These are phyloP conservation scores for Pichia paraexigua DNA, from an alignment of 805 yeast species.

Conservation along the genomic window DNA sequence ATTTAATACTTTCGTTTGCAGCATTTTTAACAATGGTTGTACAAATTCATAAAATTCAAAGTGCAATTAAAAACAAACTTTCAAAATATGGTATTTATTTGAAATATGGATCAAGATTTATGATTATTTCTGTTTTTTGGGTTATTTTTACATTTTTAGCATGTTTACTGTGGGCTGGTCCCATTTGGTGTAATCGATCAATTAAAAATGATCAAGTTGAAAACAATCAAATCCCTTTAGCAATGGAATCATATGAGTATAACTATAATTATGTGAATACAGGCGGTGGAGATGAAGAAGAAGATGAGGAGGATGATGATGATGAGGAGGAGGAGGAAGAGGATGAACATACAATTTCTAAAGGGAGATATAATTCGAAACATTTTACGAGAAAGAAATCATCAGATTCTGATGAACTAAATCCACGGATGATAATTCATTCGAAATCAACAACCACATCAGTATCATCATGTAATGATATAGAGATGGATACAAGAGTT, in stretches of 20 bases:
- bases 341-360: no score
- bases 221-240: conserved; percentile 3
- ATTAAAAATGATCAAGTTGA: not conserved
- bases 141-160: conserved; percentile 29
- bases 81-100: conserved; percentile 40
- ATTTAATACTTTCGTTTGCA: conserved; percentile 26
- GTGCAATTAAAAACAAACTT: conserved; percentile 27
- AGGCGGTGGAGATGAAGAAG: not conserved
- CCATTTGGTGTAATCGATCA: conserved; percentile 50
- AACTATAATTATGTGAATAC: conserved; percentile 2
- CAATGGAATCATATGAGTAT: conserved; percentile 3
- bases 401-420: not conserved
- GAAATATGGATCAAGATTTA: conserved; percentile 33
- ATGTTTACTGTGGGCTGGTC: conserved; percentile 32
- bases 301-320: not conserved
- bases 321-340: not conserved
- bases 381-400: not conserved
- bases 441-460: not conserved
- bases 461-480: not conserved
- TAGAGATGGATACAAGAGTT: not conserved
- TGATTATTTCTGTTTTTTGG: conserved; percentile 25
- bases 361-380: not conserved
- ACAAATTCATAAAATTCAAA: conserved; percentile 16
- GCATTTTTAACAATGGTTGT: conserved; percentile 24
- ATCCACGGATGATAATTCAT: not conserved